Percentiles rank a stretch among this genome's conserved stretches.
Conservation (phyloP, 202 grass and related monocot species). For the Zizania palustris region DNA sequence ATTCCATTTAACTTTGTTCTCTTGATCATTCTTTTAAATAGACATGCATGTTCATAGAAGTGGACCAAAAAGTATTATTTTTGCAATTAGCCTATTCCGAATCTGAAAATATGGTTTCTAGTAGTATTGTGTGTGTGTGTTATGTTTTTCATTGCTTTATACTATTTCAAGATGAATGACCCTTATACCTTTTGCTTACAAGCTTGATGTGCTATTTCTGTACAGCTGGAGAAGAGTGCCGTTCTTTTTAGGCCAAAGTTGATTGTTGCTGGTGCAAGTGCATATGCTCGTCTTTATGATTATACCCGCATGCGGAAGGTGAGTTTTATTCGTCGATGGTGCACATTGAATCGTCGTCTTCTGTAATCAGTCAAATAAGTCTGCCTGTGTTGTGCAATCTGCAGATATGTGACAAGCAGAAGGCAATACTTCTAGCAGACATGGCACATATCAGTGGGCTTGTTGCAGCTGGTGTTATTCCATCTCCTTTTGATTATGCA, state of each 20-base stretch:
- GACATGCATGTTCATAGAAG: background rate
- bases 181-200: constrained; percentile 24
- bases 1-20: constrained; percentile 12
- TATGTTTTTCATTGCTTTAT: constrained; percentile 34
- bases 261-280: constrained; percentile 94
- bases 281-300: constrained; percentile 90
- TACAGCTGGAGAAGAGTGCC: constrained; percentile 93
- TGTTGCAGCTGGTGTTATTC: constrained; percentile 86
- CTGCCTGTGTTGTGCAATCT: constrained; percentile 31
- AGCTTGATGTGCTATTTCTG: constrained; percentile 38
- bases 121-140: background rate
- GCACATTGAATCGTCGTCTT: constrained; percentile 20
- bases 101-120: constrained; percentile 18
- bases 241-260: constrained; percentile 92
- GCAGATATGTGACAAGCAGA: constrained; percentile 98
- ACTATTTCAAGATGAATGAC: constrained; percentile 32
- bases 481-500: constrained; percentile 95
- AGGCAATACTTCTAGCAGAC: constrained; percentile 95
- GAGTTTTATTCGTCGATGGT: constrained; percentile 42
- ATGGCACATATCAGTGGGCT: constrained; percentile 99
- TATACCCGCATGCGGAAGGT: constrained; percentile 85
- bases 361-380: constrained; percentile 31
- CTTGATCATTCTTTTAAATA: constrained; percentile 14
- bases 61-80: background rate
- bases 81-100: constrained; percentile 11